Conservation (phyloP, 352 stramenopile genomes). For the Saprolegnia diclina region DNA sequence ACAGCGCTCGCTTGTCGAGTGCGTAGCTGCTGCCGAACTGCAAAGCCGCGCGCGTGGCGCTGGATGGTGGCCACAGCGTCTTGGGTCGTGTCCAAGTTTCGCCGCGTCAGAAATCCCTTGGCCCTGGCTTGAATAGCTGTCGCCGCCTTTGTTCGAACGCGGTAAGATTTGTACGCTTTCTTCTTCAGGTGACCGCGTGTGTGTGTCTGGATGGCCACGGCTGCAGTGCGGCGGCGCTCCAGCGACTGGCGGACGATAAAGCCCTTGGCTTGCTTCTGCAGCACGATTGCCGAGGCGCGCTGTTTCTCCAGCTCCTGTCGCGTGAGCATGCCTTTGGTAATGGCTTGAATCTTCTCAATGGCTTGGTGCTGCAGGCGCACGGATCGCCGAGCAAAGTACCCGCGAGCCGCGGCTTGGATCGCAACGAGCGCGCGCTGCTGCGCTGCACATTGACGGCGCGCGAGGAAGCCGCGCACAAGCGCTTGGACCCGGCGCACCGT, state of each 20-base stretch:
- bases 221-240: not conserved
- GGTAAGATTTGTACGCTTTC: not conserved
- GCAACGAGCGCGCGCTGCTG: slow-evolving; percentile 3
- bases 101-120: slow-evolving; percentile 16
- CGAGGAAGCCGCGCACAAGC: not conserved
- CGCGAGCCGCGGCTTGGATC: slow-evolving; percentile 19
- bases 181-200: slow-evolving; percentile 4
- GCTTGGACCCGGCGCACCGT: slow-evolving; percentile 8
- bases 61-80: slow-evolving; percentile 14
- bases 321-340: slow-evolving; percentile 5
- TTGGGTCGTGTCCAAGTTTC: not conserved
- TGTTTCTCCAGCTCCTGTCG: slow-evolving; percentile 13
- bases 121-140: slow-evolving; percentile 20
- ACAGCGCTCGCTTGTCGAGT: not conserved
- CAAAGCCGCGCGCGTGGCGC: slow-evolving; percentile 1
- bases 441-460: not conserved
- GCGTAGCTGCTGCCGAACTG: not conserved
- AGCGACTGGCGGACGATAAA: not conserved
- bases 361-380: slow-evolving; percentile 15
- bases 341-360: slow-evolving; percentile 9
- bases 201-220: slow-evolving; percentile 7
- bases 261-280: not conserved
- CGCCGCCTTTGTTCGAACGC: slow-evolving; percentile 1
- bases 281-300: not conserved
- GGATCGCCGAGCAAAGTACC: not conserved